Evolutionary conservation across 2,329 filamentous ascomycete species (phyloP), one percentile per base, ranked within the genome.

Genomic region (Dactylella cylindrospora): DNA sequence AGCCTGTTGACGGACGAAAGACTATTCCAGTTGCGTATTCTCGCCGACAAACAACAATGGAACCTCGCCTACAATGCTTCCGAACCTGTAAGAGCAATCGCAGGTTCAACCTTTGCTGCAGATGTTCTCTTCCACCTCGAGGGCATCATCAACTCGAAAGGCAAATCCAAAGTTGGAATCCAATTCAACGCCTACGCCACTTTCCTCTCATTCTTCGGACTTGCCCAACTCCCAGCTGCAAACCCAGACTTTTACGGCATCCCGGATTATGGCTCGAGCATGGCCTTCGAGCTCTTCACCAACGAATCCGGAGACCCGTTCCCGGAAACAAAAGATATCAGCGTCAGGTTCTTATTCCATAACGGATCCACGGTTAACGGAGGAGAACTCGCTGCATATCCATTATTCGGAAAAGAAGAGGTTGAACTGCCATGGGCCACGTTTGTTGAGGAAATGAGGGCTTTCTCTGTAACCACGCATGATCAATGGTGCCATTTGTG

Each of bases 21-120:
- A 15, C 75, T 88, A 52, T 71, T 75, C 67, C 81, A 86, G 71
- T 79, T 94, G 52, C 79, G 80, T 67, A 79, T 80, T 15, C 82
- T 93, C 29, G 90, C 90, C 67, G 83, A 90, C 71, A 75, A 77
- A 54, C 88, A 93, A 73, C 86, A 96, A 73, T 95, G 81, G 78
- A 85, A 84, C 69, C 39, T 55, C 26, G 59, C 59, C n/a, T 64
- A 47, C 45, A 64, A 64, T 17, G 38, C 51, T 26, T 74, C 76
- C 66, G 40, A 55, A 12, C 53, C 67, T 2, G 71, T 73, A 9
- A 75, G 77, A 17, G 76, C 77, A 22, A 74, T 84, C 28, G 73
- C 79, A 0, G 81, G 81, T 1, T 75, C 76, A 46, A 81, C 78
- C 0, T 71, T 84, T 6, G 78, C 77, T 0, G 50, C 33, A 8